Percentiles rank a stretch among this genome's conserved stretches.
phyloP scores from a whole-genome alignment of 768 basidiomycete species.

The Boletus barrowsii region DNA sequence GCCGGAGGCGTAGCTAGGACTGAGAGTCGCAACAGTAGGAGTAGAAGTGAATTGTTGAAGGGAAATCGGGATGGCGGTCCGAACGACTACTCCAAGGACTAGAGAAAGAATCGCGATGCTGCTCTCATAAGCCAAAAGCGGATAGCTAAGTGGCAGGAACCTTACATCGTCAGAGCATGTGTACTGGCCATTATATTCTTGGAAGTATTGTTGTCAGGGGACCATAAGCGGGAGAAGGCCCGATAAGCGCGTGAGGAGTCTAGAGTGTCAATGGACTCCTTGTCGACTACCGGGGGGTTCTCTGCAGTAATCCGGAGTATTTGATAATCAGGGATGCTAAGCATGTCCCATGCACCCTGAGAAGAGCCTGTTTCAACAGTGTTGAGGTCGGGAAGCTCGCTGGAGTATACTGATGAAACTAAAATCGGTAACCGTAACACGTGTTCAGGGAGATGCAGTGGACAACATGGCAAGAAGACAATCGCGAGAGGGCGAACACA shows the following conservation, averaged over 20 bases:
- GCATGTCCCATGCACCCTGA: slow-evolving; percentile 42
- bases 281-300: slow-evolving; percentile 43
- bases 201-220: slow-evolving; percentile 29
- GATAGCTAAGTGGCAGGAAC: slow-evolving; percentile 6
- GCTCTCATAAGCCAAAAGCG: slow-evolving; percentile 10
- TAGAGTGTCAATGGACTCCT: slow-evolving; percentile 41
- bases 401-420: slow-evolving; percentile 20
- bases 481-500: slow-evolving; percentile 62
- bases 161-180: slow-evolving; percentile 68
- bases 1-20: slow-evolving; percentile 27
- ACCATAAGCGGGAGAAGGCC: slow-evolving; percentile 45
- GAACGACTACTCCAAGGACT: slow-evolving; percentile 51
- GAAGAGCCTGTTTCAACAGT: slow-evolving; percentile 24
- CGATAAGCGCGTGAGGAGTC: slow-evolving; percentile 42
- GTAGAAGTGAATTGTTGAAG: slow-evolving; percentile 20
- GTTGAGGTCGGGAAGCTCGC: slow-evolving; percentile 26
- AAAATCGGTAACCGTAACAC: slow-evolving; percentile 61
- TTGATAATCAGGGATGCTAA: slow-evolving; percentile 41
- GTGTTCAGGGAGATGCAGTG: slow-evolving; percentile 37
- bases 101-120: slow-evolving; percentile 71
- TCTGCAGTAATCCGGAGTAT: slow-evolving; percentile 38
- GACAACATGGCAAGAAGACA: slow-evolving; percentile 57
- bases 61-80: slow-evolving; percentile 22
- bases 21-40: slow-evolving; percentile 13
- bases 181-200: slow-evolving; percentile 45